These are phyloP conservation scores for Dorcoceras hygrometricum DNA, from an alignment of 257 asterid species.

Conservation along the genomic window DNA sequence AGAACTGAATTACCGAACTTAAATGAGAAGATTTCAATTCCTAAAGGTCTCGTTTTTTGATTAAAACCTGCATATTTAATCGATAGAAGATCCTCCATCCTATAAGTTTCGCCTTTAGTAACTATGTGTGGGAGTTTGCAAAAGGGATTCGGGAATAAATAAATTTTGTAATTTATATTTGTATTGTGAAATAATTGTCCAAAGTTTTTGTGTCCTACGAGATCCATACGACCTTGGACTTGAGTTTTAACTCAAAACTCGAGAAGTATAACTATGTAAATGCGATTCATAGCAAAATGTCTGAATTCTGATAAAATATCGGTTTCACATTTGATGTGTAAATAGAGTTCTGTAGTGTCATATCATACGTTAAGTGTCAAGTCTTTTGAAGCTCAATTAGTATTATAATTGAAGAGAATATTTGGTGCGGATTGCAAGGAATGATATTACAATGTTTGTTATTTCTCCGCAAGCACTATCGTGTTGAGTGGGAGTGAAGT, in stretches of 20 bases:
- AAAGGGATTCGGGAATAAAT: background rate
- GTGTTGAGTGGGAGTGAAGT: slow-evolving; percentile 1
- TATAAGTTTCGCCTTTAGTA: background rate
- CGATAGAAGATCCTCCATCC: background rate
- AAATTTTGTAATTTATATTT: too few relatives aligned
- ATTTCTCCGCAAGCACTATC: background rate
- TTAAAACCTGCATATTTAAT: background rate
- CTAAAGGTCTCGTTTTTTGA: background rate
- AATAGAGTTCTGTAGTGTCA: too few relatives aligned
- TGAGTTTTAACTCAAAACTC: background rate
- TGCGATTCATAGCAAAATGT: background rate
- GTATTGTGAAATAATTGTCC: background rate
- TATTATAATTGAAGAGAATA: background rate
- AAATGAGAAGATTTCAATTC: background rate
- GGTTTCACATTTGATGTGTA: background rate
- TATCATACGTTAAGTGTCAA: background rate
- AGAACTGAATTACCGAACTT: background rate
- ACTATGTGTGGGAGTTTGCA: background rate
- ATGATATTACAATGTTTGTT: background rate
- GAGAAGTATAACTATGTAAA: background rate
- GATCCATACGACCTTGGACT: too few relatives aligned
- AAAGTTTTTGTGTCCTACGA: background rate
- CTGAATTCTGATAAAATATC: too few relatives aligned
- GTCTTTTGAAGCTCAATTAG: background rate
- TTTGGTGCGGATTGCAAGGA: background rate